phyloP scores from a whole-genome alignment of 73 alveolate species.

The Stentor roeselii region DNA sequence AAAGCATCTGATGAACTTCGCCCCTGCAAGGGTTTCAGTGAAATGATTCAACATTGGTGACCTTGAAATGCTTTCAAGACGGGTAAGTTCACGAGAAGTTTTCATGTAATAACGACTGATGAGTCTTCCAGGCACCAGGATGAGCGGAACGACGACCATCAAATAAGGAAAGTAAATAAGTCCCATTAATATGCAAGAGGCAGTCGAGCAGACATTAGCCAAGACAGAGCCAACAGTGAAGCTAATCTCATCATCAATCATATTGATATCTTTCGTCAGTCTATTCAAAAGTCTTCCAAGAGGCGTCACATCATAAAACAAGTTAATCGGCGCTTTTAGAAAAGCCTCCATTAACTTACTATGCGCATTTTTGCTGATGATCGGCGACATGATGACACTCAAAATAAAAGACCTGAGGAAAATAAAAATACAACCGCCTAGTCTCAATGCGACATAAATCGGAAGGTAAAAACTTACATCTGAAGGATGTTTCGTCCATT shows the following conservation, averaged over 20 bases:
- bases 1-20: neutral
- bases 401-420: neutral
- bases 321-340: conserved; percentile 82
- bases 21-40: conserved; percentile 28
- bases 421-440: conserved; percentile 22
- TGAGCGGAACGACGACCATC: neutral
- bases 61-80: conserved; percentile 30
- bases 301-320: conserved; percentile 91
- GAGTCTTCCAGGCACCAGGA: neutral
- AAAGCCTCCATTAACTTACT: conserved; percentile 49
- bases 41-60: conserved; percentile 30
- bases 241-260: conserved; percentile 10
- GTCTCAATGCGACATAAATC: neutral
- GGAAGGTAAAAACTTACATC: neutral
- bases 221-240: conserved; percentile 5
- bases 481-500: conserved; percentile 29
- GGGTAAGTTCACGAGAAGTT: conserved; percentile 27
- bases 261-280: conserved; percentile 60
- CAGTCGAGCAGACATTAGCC: neutral
- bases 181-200: neutral
- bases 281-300: conserved; percentile 83
- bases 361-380: conserved; percentile 39
- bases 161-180: neutral
- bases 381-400: neutral
- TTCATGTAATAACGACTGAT: neutral